phyloP scores from a whole-genome alignment of 2,329 filamentous ascomycete genomes.

The Hypoxylon sp. region DNA sequence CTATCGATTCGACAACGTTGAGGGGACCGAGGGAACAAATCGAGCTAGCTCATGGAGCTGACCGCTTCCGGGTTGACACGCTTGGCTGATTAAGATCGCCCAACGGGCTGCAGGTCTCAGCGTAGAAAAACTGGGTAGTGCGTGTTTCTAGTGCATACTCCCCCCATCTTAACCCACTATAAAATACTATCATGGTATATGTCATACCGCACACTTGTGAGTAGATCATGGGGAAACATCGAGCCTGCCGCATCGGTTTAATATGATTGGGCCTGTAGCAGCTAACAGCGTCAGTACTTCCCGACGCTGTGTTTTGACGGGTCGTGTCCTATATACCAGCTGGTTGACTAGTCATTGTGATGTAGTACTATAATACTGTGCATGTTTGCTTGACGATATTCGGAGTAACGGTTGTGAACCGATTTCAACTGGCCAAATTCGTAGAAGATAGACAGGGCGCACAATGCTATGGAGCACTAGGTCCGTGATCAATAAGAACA shows the following conservation, averaged over 20 bases:
- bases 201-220: slow-evolving; percentile 34
- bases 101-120: slow-evolving; percentile 47
- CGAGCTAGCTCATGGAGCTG: slow-evolving; percentile 35
- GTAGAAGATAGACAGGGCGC: slow-evolving; percentile 6
- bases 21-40: slow-evolving; percentile 10
- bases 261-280: slow-evolving; percentile 24
- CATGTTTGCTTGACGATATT: slow-evolving; percentile 8
- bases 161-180: slow-evolving; percentile 30
- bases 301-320: slow-evolving; percentile 20
- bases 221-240: slow-evolving; percentile 35
- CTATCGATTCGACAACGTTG: slow-evolving; percentile 28
- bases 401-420: slow-evolving; percentile 3
- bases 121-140: slow-evolving; percentile 34
- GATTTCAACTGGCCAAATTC: slow-evolving; percentile 8
- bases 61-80: slow-evolving; percentile 39
- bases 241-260: slow-evolving; percentile 25
- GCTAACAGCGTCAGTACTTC: slow-evolving; percentile 11
- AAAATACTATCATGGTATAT: slow-evolving; percentile 15
- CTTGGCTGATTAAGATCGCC: slow-evolving; percentile 45
- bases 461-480: slow-evolving; percentile 16
- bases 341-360: slow-evolving; percentile 12
- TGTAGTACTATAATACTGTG: slow-evolving; percentile 13
- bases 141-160: slow-evolving; percentile 40
- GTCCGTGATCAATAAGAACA: slow-evolving; percentile 10
- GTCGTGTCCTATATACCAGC: slow-evolving; percentile 14